Evolutionary conservation across 352 stramenopile genomes (phyloP).

Genomic region (Bremia lactucae): DNA sequence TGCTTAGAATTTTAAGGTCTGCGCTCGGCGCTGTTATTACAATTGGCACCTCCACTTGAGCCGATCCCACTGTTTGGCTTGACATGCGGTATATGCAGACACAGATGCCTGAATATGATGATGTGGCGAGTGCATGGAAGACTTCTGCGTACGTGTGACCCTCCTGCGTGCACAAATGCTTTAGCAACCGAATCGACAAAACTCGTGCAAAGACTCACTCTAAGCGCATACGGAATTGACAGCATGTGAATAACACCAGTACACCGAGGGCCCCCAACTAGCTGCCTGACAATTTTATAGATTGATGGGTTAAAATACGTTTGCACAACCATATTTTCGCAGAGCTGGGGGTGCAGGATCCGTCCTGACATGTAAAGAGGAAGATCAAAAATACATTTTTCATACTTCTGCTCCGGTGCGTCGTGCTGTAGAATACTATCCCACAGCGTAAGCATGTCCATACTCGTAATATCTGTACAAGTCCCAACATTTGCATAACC

Average conservation of each 20-base stretch:
- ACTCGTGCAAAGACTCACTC: too few species aligned
- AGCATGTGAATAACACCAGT: constrained; percentile 67
- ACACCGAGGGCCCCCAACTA: constrained; percentile 64
- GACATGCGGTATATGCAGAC: constrained; percentile 66
- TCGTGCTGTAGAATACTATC: constrained; percentile 57
- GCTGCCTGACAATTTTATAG: constrained; percentile 73
- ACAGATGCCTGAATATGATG: constrained; percentile 55
- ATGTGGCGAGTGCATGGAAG: constrained; percentile 48
- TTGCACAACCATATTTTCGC: constrained; percentile 78
- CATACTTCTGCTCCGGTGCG: constrained; percentile 41
- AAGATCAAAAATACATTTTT: constrained; percentile 70
- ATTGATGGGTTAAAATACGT: constrained; percentile 81
- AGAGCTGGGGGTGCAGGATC: constrained; percentile 70
- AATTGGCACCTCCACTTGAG: constrained; percentile 50
- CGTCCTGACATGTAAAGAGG: constrained; percentile 79
- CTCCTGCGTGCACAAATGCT: constrained; percentile 14
- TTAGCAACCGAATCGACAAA: too few species aligned
- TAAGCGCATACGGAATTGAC: constrained; percentile 28
- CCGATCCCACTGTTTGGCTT: constrained; percentile 32
- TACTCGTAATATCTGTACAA: constrained; percentile 7
- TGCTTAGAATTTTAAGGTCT: constrained; percentile 35
- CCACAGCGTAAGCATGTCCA: constrained; percentile 47
- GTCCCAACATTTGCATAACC: constrained; percentile 1
- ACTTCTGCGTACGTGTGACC: constrained; percentile 46
- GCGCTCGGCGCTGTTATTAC: constrained; percentile 62